Percentiles rank a stretch among this genome's conserved stretches.
Conservation (phyloP, 495 filamentous ascomycete genomes). For the Sphaerosporella brunnea region DNA sequence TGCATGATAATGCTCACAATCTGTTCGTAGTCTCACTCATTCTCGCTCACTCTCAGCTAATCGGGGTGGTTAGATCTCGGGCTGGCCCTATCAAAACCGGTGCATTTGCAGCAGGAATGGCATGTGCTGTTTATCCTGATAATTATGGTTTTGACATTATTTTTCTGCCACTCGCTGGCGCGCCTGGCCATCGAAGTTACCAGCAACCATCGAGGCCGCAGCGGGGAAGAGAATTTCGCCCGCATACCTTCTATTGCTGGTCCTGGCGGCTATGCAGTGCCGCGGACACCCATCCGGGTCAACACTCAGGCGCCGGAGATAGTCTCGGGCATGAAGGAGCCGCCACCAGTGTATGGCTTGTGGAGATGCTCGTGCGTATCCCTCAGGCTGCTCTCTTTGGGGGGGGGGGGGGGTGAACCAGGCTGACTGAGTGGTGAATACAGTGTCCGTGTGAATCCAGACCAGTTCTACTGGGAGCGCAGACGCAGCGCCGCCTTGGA, state of each 20-base stretch:
- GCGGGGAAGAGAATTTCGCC: constrained; percentile 18
- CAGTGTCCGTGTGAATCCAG: constrained; percentile 47
- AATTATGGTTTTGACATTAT: constrained; percentile 51
- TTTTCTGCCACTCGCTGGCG: constrained; percentile 63
- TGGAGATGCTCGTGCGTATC: constrained; percentile 56
- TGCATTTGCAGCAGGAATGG: constrained; percentile 40
- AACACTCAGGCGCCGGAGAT: constrained; percentile 24
- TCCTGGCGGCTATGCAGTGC: constrained; percentile 42
- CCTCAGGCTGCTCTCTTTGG: too few relatives aligned
- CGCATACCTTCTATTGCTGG: constrained; percentile 31
- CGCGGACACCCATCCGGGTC: constrained; percentile 42
- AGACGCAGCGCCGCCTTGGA: constrained; percentile 24
- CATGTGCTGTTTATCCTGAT: constrained; percentile 61
- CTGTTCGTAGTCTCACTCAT: constrained; percentile 35
- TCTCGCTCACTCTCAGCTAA: too few relatives aligned
- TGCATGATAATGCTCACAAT: constrained; percentile 37
- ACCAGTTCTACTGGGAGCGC: constrained; percentile 65
- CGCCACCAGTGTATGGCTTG: constrained; percentile 74
- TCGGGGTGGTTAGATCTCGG: constrained; percentile 37
- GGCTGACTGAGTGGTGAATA: constrained; percentile 26
- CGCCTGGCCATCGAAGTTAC: constrained; percentile 48
- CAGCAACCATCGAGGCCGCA: constrained; percentile 25
- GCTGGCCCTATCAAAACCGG: constrained; percentile 42
- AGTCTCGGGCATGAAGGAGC: constrained; percentile 36
- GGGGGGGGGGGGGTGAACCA: constrained; percentile 2